Base-by-base conservation (phyloP, 1,284 basidiomycete species). In the Abortiporus biennis region DNA sequence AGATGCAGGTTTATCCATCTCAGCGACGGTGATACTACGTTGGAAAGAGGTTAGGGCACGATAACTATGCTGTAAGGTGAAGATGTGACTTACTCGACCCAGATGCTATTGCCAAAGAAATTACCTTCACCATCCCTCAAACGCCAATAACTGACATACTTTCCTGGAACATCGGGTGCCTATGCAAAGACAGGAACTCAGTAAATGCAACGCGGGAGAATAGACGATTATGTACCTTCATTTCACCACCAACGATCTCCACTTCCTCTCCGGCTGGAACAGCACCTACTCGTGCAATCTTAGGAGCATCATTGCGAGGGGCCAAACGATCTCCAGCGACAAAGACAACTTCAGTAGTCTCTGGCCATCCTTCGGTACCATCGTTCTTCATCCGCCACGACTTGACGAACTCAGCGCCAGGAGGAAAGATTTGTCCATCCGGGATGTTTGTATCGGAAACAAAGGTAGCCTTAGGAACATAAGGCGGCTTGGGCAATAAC, bases 331-430 rank as follows among this genome's bases (percentile, higher is more conserved):
- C 76, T 11, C 88, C 88, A 20, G 78, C 84, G 40, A 85, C 76
- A 52, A 81, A 88, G 11, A 74, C 69, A 21, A 90, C 58, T 51
- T 77, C 69, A 1, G 85, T 87, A 6, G 64, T 62, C 30, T 70
- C 68, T 1, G 86, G 84, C 88, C 89, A 92, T 21, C 77, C 71
- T 4, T 60, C 47, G 12, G 54, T 53, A 9, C 87, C 80, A 46
- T 71, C 71, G 54, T 91, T 92, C 32, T 68, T 52, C 66, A 92
- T 71, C 43, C 70, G 68, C 88, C 88, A 92, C 17, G 76, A 76
- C 63, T 92, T 91, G 40, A 87, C 75, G 54, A 92, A 92, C 57
- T 86, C 85, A 0, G 85, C 86, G 33, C 88, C 88, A 4, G 87
- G 80, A 33, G 86, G 84, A 54, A 92, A 83, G 27, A 78, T 62